A percentile compares a stretch with the other conserved stretches of the same genome.
Evolutionary conservation across 192 early-diverging fungal species (phyloP).

Genomic region (Podila epigama): DNA sequence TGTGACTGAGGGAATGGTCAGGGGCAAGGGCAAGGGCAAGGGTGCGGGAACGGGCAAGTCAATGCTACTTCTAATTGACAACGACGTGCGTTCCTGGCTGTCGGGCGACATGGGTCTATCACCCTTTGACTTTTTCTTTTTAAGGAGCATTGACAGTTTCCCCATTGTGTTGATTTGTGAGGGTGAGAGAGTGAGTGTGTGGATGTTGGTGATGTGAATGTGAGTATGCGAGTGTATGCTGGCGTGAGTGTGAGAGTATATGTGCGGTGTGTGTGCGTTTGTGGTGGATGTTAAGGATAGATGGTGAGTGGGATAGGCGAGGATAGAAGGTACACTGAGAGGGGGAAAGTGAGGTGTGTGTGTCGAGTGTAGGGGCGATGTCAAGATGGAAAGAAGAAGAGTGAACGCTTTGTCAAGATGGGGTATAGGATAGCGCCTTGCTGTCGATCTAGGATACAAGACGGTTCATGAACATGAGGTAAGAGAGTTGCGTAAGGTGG

Average conservation of each 20-base stretch:
- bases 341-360: no score
- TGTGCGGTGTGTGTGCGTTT: neutral
- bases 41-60: slow-evolving; percentile 3
- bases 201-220: neutral
- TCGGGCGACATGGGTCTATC: neutral
- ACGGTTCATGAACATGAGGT: neutral
- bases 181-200: neutral
- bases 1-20: slow-evolving; percentile 16
- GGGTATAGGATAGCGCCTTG: no score
- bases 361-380: no score
- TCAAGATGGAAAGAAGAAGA: neutral
- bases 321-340: no score
- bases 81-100: neutral
- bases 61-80: no score
- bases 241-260: neutral
- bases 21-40: slow-evolving; percentile 5
- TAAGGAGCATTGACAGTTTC: slow-evolving; percentile 20
- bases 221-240: neutral
- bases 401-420: no score
- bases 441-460: no score
- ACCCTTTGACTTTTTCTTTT: slow-evolving; percentile 29
- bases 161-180: slow-evolving; percentile 12
- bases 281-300: no score
- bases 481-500: neutral
- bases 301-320: no score